A percentile compares a stretch with the other conserved stretches of the same genome.
These are phyloP conservation scores for Corylus americana DNA, from an alignment of 306 rosid genomes.

Conservation along the genomic window DNA sequence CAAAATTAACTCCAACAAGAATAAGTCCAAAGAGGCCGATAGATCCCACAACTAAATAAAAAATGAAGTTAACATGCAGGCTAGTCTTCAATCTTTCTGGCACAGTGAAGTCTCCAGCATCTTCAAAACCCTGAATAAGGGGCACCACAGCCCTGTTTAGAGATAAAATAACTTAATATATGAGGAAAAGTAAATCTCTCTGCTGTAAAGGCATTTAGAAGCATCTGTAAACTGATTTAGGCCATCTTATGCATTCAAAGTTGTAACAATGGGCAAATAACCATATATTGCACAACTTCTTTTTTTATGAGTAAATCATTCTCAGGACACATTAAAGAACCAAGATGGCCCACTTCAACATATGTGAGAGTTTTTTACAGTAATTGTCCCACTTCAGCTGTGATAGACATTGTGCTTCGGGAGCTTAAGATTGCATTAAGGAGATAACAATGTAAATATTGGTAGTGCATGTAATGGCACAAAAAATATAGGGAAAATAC, in stretches of 20 bases:
- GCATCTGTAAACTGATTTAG: slow-evolving; percentile 18
- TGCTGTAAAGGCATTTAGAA: slow-evolving; percentile 22
- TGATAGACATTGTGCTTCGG: not conserved
- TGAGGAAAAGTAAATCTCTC: slow-evolving; percentile 42
- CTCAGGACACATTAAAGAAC: slow-evolving; percentile 9
- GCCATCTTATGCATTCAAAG: slow-evolving; percentile 4
- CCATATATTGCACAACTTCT: slow-evolving; percentile 13
- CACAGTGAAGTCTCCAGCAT: slow-evolving; percentile 92
- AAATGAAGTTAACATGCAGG: slow-evolving; percentile 77
- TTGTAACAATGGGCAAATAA: slow-evolving; percentile 8
- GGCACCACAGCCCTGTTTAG: slow-evolving; percentile 98
- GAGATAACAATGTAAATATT: not conserved
- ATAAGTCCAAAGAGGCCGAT: slow-evolving; percentile 77
- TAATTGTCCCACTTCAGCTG: not conserved
- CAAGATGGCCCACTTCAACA: not conserved
- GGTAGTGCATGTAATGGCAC: not conserved
- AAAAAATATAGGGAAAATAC: too few relatives aligned
- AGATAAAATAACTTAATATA: slow-evolving; percentile 39
- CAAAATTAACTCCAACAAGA: slow-evolving; percentile 47
- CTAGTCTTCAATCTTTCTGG: slow-evolving; percentile 93
- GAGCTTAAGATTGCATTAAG: not conserved
- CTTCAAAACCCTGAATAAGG: slow-evolving; percentile 99
- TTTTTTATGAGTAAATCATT: too few relatives aligned
- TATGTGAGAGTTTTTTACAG: not conserved
- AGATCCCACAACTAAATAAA: slow-evolving; percentile 79